A percentile compares a stretch with the other conserved stretches of the same genome.
These are phyloP conservation scores for Lactarius trivialis DNA, from an alignment of 768 basidiomycete genomes.

Conservation along the genomic window DNA sequence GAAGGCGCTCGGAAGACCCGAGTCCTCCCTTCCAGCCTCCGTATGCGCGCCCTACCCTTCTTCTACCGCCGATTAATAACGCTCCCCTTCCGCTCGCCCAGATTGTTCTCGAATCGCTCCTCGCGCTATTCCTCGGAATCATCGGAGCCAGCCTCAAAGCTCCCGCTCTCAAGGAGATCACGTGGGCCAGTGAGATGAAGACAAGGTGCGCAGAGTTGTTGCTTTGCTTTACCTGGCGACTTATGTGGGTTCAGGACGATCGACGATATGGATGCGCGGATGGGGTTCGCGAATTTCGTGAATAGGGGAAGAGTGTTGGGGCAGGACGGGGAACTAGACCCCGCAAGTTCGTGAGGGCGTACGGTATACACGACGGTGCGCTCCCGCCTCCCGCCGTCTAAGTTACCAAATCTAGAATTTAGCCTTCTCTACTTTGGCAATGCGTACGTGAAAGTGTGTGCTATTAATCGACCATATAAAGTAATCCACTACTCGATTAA, in stretches of 20 bases:
- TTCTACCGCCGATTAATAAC: neutral
- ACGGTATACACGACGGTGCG: neutral
- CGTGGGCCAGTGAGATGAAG: conserved; percentile 87
- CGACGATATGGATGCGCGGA: conserved; percentile 23
- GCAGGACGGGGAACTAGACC: neutral
- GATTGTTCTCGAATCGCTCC: conserved; percentile 62
- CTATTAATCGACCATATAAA: neutral
- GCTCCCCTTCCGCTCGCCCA: conserved; percentile 28
- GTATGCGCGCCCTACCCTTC: conserved; percentile 34
- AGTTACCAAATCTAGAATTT: neutral
- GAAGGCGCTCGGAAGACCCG: conserved; percentile 68
- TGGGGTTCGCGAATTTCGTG: conserved; percentile 22
- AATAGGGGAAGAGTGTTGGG: conserved; percentile 20
- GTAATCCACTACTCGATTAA: neutral
- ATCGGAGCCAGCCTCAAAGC: conserved; percentile 68
- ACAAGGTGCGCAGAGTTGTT: conserved; percentile 46
- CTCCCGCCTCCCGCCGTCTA: neutral
- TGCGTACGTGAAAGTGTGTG: neutral
- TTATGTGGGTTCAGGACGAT: conserved; percentile 11
- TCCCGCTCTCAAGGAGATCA: conserved; percentile 68
- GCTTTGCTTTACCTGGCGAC: neutral
- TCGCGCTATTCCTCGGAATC: conserved; percentile 60
- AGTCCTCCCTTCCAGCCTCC: conserved; percentile 56
- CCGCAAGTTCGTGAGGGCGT: neutral
- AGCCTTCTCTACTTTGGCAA: neutral